Conservation (phyloP, 2,329 filamentous ascomycete genomes). For the Colletotrichum sp. region DNA sequence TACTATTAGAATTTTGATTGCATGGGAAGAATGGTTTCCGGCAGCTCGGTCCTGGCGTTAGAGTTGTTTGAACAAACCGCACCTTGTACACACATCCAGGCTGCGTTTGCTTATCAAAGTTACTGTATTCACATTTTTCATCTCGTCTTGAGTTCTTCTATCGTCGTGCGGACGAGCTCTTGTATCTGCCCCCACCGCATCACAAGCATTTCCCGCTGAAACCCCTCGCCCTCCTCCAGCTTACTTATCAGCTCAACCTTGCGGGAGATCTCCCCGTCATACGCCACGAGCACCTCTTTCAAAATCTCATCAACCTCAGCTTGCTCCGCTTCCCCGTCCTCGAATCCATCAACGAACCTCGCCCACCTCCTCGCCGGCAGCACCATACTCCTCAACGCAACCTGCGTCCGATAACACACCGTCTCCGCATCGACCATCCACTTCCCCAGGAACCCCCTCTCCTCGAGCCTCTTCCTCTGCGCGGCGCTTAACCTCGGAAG, state of each 20-base stretch:
- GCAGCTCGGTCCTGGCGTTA: constrained; percentile 6
- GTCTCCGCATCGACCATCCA: constrained; percentile 56
- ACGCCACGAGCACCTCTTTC: constrained; percentile 39
- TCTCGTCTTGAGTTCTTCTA: constrained; percentile 27
- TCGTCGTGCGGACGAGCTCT: constrained; percentile 39
- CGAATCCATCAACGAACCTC: constrained; percentile 48
- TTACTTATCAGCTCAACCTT: constrained; percentile 32
- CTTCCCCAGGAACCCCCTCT: constrained; percentile 51
- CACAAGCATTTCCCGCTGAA: constrained; percentile 41
- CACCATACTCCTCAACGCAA: constrained; percentile 49
- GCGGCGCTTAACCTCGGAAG: constrained; percentile 37
- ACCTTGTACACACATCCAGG: not conserved
- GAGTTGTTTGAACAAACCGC: not conserved
- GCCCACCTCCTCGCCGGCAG: constrained; percentile 45
- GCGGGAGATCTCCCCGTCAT: constrained; percentile 34
- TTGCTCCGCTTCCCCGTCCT: constrained; percentile 50
- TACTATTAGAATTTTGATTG: constrained; percentile 15
- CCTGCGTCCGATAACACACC: constrained; percentile 61
- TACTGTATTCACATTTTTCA: not conserved
- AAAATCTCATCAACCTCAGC: constrained; percentile 40
- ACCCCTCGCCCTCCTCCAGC: constrained; percentile 32
- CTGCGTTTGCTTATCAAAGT: not conserved
- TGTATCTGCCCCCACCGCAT: constrained; percentile 49
- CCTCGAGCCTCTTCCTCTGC: constrained; percentile 45
- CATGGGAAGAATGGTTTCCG: not conserved